Evolutionary conservation across 2,329 filamentous ascomycete genomes (phyloP), one percentile per base, ranked within the genome.

Genomic region (Teratosphaeria zuluensis): DNA sequence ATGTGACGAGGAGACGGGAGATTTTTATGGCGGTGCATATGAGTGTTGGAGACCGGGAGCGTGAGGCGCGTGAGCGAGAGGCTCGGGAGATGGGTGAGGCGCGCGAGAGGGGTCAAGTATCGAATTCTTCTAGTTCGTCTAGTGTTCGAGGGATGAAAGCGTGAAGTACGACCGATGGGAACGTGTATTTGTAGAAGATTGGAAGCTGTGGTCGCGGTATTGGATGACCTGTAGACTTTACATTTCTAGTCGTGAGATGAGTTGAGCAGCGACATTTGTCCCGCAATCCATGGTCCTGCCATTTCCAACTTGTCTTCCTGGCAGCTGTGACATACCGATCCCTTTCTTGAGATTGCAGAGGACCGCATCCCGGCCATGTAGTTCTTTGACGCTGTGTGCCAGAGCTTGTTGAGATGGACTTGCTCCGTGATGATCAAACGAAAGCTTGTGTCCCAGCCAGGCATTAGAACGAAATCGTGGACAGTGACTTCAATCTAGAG

Each of bases 1-100:
- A 62, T 55, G 58, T 61, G 6, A 56, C 53, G 52, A 16, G 55
- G 48, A 48, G 58, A 19, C 48, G 51, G 55, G 51, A 59, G 8
- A 51, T 59, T 24, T 28, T 52, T 8, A 21, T 59, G 42, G 42
- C 42, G 42, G 42, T 48, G 16, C 42, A 48, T 48, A 48, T 48
- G 42, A n/a, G 42, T 4, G 16, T n/a, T 48, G 42, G 42, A 2
- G 38, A 19, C 2, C 14, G 6, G 1, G 38, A 19, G 38, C 14
- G 16, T 1, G 16, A 6, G 16, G 2, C 3, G 2, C 12, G 4
- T 2, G 42, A 21, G 42, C 16, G 42, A 6, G 42, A 48, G 42
- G 42, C 38, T 16, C 12, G 42, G 19, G 42, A 21, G 42, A 19
- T 48, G n/a, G n/a, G n/a, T 8, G 42, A 46, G 38, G 38, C 38